Evolutionary conservation across 352 stramenopile species (phyloP).

Genomic region (Globisporangium parvum): DNA sequence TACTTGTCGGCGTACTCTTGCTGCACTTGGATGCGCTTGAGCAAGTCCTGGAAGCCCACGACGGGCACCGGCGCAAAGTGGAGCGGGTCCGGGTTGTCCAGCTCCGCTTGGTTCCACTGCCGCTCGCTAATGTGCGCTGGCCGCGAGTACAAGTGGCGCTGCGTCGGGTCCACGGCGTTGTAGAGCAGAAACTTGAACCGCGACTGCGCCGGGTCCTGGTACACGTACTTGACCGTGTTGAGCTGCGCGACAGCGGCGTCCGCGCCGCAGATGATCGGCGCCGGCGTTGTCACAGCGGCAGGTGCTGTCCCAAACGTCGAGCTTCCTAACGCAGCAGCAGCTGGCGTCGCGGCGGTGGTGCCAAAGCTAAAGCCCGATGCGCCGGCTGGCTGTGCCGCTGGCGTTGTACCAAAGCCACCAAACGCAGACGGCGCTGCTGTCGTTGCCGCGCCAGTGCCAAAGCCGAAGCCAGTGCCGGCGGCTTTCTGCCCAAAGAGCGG

Average conservation of each 20-base stretch:
- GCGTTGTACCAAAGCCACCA: constrained; percentile 22
- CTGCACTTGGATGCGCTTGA: constrained; percentile 81
- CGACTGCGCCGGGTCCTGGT: constrained; percentile 77
- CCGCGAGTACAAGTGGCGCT: constrained; percentile 72
- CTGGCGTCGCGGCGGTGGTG: constrained; percentile 20
- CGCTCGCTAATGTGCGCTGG: constrained; percentile 81
- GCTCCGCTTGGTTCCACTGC: constrained; percentile 78
- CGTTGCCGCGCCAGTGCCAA: constrained; percentile 11
- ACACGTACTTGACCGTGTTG: constrained; percentile 78
- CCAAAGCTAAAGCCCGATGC: constrained; percentile 25
- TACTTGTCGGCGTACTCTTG: constrained; percentile 79
- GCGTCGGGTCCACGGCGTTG: constrained; percentile 81
- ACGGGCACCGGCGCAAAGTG: constrained; percentile 75
- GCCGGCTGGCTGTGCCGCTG: not conserved
- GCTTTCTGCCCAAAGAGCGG: constrained; percentile 43
- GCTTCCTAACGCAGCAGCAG: constrained; percentile 16
- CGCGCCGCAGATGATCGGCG: constrained; percentile 66
- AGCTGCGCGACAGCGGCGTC: constrained; percentile 76
- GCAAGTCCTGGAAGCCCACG: constrained; percentile 68
- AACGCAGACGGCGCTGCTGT: constrained; percentile 20
- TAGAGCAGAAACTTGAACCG: constrained; percentile 89
- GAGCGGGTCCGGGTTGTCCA: constrained; percentile 81
- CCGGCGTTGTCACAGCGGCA: constrained; percentile 31
- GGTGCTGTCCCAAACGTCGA: constrained; percentile 30
- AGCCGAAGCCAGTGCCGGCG: constrained; percentile 28